These are phyloP conservation scores for Castanea mollissima DNA, from an alignment of 306 rosid genomes.

Conservation along the genomic window DNA sequence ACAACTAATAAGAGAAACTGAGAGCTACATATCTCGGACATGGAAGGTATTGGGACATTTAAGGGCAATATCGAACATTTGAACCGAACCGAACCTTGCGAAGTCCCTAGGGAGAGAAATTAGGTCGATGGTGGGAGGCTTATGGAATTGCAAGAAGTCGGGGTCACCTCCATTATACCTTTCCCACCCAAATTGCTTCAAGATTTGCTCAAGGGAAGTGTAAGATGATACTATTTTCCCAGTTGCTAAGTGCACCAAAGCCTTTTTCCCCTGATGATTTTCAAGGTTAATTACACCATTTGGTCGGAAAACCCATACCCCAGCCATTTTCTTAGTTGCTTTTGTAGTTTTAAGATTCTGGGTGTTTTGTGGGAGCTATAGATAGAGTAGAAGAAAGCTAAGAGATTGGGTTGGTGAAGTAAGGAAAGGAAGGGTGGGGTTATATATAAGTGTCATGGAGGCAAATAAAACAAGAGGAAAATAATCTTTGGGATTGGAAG, in stretches of 20 bases:
- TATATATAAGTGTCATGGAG: conserved; percentile 45
- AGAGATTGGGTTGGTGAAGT: conserved; percentile 23
- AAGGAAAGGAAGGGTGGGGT: conserved; percentile 26
- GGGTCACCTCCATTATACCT: conserved; percentile 89
- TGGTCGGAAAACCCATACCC: conserved; percentile 77
- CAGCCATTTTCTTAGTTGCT: conserved; percentile 50
- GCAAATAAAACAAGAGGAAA: conserved; percentile 56
- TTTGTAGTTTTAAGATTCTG: not conserved
- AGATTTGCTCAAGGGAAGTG: conserved; percentile 53
- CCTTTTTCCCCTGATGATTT: conserved; percentile 38
- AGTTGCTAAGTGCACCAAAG: conserved; percentile 63
- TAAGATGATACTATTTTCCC: conserved; percentile 69
- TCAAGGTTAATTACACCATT: conserved; percentile 68
- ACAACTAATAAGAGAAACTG: not conserved
- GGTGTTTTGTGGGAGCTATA: not conserved
- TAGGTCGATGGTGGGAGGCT: conserved; percentile 77
- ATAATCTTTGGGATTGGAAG: conserved; percentile 42
- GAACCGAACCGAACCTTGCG: conserved; percentile 72
- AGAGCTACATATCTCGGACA: conserved; percentile 48
- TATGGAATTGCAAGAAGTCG: conserved; percentile 81
- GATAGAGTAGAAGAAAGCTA: not conserved
- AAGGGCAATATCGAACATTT: conserved; percentile 90
- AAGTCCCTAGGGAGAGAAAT: conserved; percentile 85
- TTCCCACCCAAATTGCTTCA: conserved; percentile 84
- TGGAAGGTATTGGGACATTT: conserved; percentile 86